phyloP scores from a whole-genome alignment of 495 filamentous ascomycete species.

The Chaetomium cochliodes region DNA sequence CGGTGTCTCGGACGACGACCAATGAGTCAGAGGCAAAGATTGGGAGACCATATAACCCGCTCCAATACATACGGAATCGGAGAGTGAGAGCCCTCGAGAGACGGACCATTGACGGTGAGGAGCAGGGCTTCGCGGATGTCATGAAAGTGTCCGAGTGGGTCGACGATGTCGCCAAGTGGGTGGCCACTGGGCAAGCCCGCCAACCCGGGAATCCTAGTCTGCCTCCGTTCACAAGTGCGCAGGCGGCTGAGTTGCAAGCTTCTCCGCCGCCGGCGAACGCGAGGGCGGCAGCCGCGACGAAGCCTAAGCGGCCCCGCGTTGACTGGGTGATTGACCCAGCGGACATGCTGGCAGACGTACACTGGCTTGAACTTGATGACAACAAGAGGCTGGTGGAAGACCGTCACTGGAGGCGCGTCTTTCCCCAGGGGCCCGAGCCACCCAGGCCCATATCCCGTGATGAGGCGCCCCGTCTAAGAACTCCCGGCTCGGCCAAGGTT shows the following conservation, averaged over 20 bases:
- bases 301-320: conserved; percentile 62
- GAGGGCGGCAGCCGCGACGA: conserved; percentile 36
- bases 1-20: conserved; percentile 18
- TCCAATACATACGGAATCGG: conserved; percentile 84
- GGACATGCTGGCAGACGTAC: conserved; percentile 79
- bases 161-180: conserved; percentile 58
- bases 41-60: conserved; percentile 74
- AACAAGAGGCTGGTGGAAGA: conserved; percentile 77
- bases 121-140: conserved; percentile 74
- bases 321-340: conserved; percentile 77
- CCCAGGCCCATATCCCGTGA: conserved; percentile 28
- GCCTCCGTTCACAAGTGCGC: conserved; percentile 54
- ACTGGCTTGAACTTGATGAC: conserved; percentile 76
- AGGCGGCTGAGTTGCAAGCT: conserved; percentile 35
- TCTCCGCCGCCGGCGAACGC: conserved; percentile 36
- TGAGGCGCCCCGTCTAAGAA: conserved; percentile 23
- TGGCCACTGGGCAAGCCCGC: conserved; percentile 35
- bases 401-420: conserved; percentile 66
- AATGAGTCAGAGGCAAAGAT: conserved; percentile 31
- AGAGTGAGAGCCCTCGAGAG: conserved; percentile 73
- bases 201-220: conserved; percentile 53
- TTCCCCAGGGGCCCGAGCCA: conserved; percentile 45
- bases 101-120: conserved; percentile 64
- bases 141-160: conserved; percentile 71
- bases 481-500: conserved; percentile 30